A percentile compares a stretch with the other conserved stretches of the same genome.
Conservation (phyloP, 768 basidiomycete species). For the Pleurotus eryngii region DNA sequence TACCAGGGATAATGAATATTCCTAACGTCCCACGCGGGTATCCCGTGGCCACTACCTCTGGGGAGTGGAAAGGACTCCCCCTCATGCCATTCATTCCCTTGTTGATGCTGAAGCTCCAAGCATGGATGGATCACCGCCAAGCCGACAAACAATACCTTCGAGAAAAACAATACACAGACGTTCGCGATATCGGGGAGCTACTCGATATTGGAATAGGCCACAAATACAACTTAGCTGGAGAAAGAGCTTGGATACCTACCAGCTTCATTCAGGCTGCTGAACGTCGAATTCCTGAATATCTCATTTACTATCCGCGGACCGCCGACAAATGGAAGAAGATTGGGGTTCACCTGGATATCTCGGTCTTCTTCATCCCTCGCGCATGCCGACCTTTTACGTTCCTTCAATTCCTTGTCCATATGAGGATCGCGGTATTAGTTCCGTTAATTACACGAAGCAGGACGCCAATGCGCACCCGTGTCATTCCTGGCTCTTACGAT, state of each 20-base stretch:
- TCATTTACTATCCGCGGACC: not conserved
- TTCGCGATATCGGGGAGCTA: not conserved
- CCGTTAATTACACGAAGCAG: too few relatives aligned
- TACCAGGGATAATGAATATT: constrained; percentile 15
- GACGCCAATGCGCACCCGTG: too few relatives aligned
- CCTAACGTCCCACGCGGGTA: constrained; percentile 9
- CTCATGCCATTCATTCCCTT: constrained; percentile 7
- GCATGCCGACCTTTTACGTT: too few relatives aligned
- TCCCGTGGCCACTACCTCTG: not conserved
- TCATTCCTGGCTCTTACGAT: too few relatives aligned
- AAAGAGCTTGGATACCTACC: not conserved
- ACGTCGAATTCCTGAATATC: not conserved
- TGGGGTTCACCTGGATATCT: not conserved
- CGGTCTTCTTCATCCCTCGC: not conserved
- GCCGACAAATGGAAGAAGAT: not conserved
- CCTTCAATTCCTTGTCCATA: too few relatives aligned
- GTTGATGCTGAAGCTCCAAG: constrained; percentile 3
- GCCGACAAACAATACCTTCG: not conserved
- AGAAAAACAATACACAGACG: not conserved
- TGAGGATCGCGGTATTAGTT: too few relatives aligned
- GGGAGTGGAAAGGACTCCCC: constrained; percentile 5
- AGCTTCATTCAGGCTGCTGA: not conserved
- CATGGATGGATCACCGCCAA: not conserved
- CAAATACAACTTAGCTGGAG: constrained; percentile 9
- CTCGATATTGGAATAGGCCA: not conserved